phyloP scores from a whole-genome alignment of 1,284 basidiomycete genomes.

The Mixia osmundae region DNA sequence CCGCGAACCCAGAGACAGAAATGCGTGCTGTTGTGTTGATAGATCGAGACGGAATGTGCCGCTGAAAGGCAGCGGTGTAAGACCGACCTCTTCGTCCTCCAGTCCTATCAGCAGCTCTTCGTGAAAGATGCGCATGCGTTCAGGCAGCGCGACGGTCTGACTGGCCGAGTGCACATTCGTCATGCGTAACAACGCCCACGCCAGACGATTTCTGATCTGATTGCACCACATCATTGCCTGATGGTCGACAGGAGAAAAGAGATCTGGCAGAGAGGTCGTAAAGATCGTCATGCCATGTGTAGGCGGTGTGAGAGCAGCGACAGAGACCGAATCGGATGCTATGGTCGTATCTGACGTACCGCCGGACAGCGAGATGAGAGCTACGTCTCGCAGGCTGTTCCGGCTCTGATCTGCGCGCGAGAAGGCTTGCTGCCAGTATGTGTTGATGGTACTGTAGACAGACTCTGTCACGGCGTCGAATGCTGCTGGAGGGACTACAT shows the following conservation, averaged over 20 bases:
- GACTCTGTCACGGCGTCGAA: slow-evolving; percentile 55
- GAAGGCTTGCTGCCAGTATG: slow-evolving; percentile 16
- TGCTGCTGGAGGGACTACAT: slow-evolving; percentile 63
- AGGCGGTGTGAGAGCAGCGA: slow-evolving; percentile 8
- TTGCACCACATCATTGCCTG: slow-evolving; percentile 97
- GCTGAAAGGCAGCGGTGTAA: too few relatives aligned
- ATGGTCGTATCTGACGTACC: slow-evolving; percentile 82
- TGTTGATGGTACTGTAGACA: slow-evolving; percentile 34
- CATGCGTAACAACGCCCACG: slow-evolving; percentile 48
- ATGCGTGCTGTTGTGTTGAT: too few relatives aligned
- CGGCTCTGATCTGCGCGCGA: slow-evolving; percentile 19
- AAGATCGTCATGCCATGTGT: slow-evolving; percentile 43
- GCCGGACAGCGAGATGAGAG: slow-evolving; percentile 70
- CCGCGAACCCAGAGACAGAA: too few relatives aligned
- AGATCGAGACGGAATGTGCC: too few relatives aligned
- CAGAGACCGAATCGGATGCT: slow-evolving; percentile 44
- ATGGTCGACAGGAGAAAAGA: slow-evolving; percentile 89
- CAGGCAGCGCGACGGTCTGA: slow-evolving; percentile 4
- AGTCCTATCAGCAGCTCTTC: slow-evolving; percentile 7
- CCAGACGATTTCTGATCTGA: slow-evolving; percentile 74
- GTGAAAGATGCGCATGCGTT: slow-evolving; percentile 5
- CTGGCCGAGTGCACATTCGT: slow-evolving; percentile 18
- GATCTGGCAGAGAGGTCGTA: slow-evolving; percentile 60
- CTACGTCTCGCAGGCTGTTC: slow-evolving; percentile 16
- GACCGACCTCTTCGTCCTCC: too few relatives aligned